Base-by-base conservation (phyloP, 441 rosid genomes). In the Geranium incanum region DNA sequence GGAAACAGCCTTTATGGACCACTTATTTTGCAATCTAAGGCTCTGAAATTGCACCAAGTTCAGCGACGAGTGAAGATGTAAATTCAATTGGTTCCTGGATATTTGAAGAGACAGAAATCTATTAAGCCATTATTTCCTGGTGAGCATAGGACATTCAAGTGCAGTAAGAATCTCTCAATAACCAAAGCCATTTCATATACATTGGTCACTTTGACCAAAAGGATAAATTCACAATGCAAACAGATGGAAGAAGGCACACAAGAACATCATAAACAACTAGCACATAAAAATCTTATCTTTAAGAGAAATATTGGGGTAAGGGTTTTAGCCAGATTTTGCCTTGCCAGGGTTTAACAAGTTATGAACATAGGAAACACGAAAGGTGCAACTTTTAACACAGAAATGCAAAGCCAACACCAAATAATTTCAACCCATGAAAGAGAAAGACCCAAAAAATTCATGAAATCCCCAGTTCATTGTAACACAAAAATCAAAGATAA, bases 1-100 rank as follows among this genome's bases (percentile, higher is more conserved):
- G 73, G 87, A 84, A 11, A 80, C 63, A 74, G 86, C 86, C 0
- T 81, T 76, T 67, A 82, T 78, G 48, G 69, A 69, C 83, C 85
- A 80, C 78, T 87, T 83, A 73, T 71, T 83, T 57, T 78, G 85
- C 81, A 79, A 77, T 74, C 81, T 75, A 76, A 75, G 80, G 78
- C 81, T 79, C 75, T 79, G 83, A 82, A 78, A 36, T 67, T 79
- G 86, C 60, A 80, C 80, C 50, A 80, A 69, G 68, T 84, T 84
- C 59, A 79, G 68, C 23, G 83, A 73, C 3, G 69, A 82, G 69
- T 70, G 63, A 73, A 70, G 74, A 74, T 80, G 78, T 66, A 77
- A 78, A 77, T 80, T 83, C 50, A 81, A 76, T 73, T 71, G 80
- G 39, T 63, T 63, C 83, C 84, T 89, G 78, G 71, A 74, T 64